These are phyloP conservation scores for Pseudogymnoascus sp. DNA, from an alignment of 2,329 filamentous ascomycete genomes.

Conservation along the genomic window DNA sequence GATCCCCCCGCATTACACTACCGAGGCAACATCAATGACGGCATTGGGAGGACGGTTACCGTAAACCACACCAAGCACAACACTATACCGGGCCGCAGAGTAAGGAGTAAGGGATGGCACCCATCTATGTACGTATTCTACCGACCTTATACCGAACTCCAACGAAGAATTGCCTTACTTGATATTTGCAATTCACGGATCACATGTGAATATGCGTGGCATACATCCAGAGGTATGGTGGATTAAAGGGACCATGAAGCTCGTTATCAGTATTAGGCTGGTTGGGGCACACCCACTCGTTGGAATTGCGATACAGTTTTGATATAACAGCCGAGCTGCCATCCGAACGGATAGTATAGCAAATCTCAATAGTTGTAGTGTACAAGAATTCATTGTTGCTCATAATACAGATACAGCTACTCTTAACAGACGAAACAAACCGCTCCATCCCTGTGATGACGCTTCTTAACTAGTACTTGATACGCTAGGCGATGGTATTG, in stretches of 20 bases:
- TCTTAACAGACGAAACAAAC: conserved; percentile 4
- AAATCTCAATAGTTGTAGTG: background rate
- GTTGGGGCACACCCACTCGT: background rate
- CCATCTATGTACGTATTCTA: background rate
- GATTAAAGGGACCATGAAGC: background rate
- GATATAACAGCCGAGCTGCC: background rate
- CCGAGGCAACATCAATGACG: conserved; percentile 1
- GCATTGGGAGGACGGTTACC: background rate
- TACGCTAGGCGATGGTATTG: conserved; percentile 2
- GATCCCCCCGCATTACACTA: background rate
- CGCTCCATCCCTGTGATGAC: background rate
- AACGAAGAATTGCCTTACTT: background rate
- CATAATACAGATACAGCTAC: conserved; percentile 7
- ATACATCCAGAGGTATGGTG: background rate
- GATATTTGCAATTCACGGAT: background rate
- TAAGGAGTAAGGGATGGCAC: background rate
- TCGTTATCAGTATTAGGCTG: background rate
- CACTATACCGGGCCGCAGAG: background rate
- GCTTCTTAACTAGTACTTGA: background rate
- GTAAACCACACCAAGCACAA: background rate
- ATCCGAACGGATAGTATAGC: background rate
- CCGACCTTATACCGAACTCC: background rate
- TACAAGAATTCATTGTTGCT: conserved; percentile 2
- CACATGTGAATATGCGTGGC: background rate
- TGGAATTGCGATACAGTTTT: background rate